Base-by-base conservation (phyloP, 129 eudicot species). In the Apium graveolens region DNA sequence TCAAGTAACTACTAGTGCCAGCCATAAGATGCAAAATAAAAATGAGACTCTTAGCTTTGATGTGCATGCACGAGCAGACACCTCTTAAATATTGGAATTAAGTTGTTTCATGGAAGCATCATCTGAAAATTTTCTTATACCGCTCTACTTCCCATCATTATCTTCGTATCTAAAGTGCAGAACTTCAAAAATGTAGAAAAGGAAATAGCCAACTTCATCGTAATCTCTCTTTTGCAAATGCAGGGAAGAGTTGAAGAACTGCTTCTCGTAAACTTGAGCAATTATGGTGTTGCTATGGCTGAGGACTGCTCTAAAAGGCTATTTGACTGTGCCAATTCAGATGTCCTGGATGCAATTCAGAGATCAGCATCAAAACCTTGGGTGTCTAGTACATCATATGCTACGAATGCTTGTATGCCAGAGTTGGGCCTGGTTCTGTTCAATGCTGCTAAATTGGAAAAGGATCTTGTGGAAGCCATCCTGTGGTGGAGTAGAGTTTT, bases 221-320 rank as follows among this genome's bases (percentile, higher is more conserved):
- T 42, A 62, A 24, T 26, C 43, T 41, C 45, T 63, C 18, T 24
- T 57, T 26, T 39, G 39, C 3, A 24, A 38, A 57, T 60, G 80
- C 80, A 78, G 80, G 80, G 80, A 57, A 63, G 80, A 78, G 73
- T 62, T 39, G 80, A 78, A 39, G 73, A 78, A 62, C 60, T 78
- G 72, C 27, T 55, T 63, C 51, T 13, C 31, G 72, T 76, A 35
- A 37, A 41, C 42, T 41, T 78, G 55, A 78, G 69, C 73, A n/a
- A 63, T 39, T 39, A 57, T 62, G 80, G 55, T 41, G 18, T 78
- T 17, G 80, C 80, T 24, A 18, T 78, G 46, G 80, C 80, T 26
- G 74, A 78, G 55, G 80, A 78, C 27, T 78, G 80, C 80, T 60
- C 80, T 9, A 78, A 63, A 63, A 60, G 73, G 51, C 32, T 78